Conservation (phyloP, 139 green algal species). For the Coccomyxa sp. region DNA sequence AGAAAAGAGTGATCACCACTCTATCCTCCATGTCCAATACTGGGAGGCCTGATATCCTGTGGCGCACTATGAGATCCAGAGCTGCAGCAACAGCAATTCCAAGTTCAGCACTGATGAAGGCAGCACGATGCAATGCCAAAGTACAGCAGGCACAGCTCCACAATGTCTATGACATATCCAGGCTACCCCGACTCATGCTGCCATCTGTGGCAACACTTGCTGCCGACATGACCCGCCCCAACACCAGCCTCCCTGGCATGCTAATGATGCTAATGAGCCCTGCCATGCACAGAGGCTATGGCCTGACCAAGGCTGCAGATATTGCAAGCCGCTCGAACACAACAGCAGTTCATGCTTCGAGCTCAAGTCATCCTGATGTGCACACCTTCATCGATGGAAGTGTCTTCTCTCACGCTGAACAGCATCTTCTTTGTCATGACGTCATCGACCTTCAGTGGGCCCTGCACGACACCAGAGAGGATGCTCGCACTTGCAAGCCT, state of each 20-base stretch:
- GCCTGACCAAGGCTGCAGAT: background rate
- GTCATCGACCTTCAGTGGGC: conserved; percentile 33
- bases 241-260: background rate
- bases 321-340: no score
- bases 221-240: no score
- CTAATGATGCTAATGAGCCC: background rate
- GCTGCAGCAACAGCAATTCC: conserved; percentile 19
- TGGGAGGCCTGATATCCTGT: conserved; percentile 57
- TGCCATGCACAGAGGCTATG: background rate
- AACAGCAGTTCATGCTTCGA: no score
- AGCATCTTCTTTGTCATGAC: conserved; percentile 46
- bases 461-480: background rate
- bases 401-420: conserved; percentile 30
- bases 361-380: no score
- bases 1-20: conserved; percentile 19
- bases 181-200: no score
- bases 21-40: conserved; percentile 40
- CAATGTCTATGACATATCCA: no score
- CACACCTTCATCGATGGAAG: conserved; percentile 48
- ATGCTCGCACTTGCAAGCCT: no score
- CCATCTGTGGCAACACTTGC: no score
- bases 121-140: background rate
- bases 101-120: background rate
- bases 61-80: conserved; percentile 47
- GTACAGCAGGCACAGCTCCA: background rate